A percentile compares a stretch with the other conserved stretches of the same genome.
These are phyloP conservation scores for Austroboletus novae-zelandiae DNA, from an alignment of 1,284 basidiomycete species.

Conservation along the genomic window DNA sequence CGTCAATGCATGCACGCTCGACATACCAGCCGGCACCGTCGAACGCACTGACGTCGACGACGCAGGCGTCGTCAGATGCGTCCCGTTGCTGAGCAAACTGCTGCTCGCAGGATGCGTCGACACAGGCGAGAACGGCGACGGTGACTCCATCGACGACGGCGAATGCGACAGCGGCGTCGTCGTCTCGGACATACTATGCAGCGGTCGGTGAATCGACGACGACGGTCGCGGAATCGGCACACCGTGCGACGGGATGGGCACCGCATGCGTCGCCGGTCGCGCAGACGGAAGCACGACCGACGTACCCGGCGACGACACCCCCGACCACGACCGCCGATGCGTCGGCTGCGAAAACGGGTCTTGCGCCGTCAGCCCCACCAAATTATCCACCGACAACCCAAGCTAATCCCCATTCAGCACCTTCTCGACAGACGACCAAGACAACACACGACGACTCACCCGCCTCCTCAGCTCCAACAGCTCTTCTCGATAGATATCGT, in stretches of 20 bases:
- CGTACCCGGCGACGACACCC: slow-evolving; percentile 46
- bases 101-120: slow-evolving; percentile 46
- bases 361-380: slow-evolving; percentile 58
- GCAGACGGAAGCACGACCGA: slow-evolving; percentile 37
- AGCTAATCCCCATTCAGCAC: slow-evolving; percentile 41
- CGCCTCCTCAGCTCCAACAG: slow-evolving; percentile 70
- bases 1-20: slow-evolving; percentile 39
- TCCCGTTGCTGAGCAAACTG: slow-evolving; percentile 55
- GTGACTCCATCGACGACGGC: slow-evolving; percentile 56
- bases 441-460: slow-evolving; percentile 37
- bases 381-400: slow-evolving; percentile 68
- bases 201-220: slow-evolving; percentile 57
- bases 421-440: not conserved
- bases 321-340: slow-evolving; percentile 51
- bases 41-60: slow-evolving; percentile 53
- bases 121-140: slow-evolving; percentile 56
- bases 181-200: slow-evolving; percentile 41
- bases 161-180: slow-evolving; percentile 61
- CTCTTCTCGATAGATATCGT: slow-evolving; percentile 80
- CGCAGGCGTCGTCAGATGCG: slow-evolving; percentile 64
- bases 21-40: slow-evolving; percentile 32
- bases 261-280: slow-evolving; percentile 39
- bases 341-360: slow-evolving; percentile 70
- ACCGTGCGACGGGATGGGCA: slow-evolving; percentile 61
- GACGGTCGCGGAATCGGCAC: slow-evolving; percentile 70